Evolutionary conservation across 2,329 filamentous ascomycete species (phyloP), one percentile per base, ranked within the genome.

Genomic region (Aspergillus sp.): DNA sequence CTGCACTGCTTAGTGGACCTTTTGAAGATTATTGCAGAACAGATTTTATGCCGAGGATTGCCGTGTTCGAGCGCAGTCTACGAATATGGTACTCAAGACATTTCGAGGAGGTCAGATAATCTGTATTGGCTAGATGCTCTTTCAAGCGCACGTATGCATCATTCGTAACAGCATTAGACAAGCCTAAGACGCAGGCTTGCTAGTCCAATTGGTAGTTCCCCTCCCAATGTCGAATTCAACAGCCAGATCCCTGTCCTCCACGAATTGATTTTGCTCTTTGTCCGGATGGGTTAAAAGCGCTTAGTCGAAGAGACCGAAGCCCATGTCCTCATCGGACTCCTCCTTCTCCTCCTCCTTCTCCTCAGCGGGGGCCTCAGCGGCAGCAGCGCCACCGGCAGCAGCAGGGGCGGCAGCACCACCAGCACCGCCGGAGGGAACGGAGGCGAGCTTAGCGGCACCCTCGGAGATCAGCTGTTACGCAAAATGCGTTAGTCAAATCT

Each of bases 391-490:
- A 77, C 83, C 90, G 78, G 83, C 87, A 80, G 84, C 82, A 71
- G 79, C 59, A 54, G 72, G 61, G 56, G 71, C 64, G 45, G 71
- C 70, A 64, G 67, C 85, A 74, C 84, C 84, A 75, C 83, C 84
- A 77, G 84, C 87, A 82, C 93, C 93, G 76, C 93, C 95, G 77
- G 91, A 92, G 82, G 95, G 93, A 78, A 99, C 94, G 83, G 94
- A 97, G 75, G 95, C 95, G 77, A 99, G 92, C 90, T 99, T 99
- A 82, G 85, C 77, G 71, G 91, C 88, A 79, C 95, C 95, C 83
- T 93, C 88, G 75, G 91, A 75, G 81, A 99, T 97, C 83, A 99
- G 85, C 95, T 98, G 73, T 66, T 68, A 7, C 38, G 54, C 22
- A 11, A 38, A 59, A 31, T 19, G 52, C 43, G 54, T 68, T 23